phyloP scores from a whole-genome alignment of 2,329 filamentous ascomycete species.

The Colletotrichum tabaci region DNA sequence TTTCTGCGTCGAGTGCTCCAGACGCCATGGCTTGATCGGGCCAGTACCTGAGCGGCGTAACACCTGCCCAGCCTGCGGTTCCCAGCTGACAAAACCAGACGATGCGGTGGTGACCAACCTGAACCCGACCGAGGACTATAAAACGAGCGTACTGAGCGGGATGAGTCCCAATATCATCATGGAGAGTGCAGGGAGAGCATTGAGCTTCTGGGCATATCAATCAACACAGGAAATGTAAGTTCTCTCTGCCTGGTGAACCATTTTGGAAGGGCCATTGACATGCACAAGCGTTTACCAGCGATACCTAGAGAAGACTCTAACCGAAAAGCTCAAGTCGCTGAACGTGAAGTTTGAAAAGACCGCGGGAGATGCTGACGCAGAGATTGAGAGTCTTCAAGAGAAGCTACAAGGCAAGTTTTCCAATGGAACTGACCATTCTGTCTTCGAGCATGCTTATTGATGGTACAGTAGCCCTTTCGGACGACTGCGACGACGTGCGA shows the following conservation, averaged over 20 bases:
- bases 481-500: slow-evolving; percentile 74
- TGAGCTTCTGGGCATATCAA: slow-evolving; percentile 92
- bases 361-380: slow-evolving; percentile 80
- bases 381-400: slow-evolving; percentile 77
- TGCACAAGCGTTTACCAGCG: slow-evolving; percentile 80
- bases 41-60: slow-evolving; percentile 65
- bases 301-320: slow-evolving; percentile 78
- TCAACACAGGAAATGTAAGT: slow-evolving; percentile 84
- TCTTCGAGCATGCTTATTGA: slow-evolving; percentile 41
- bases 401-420: slow-evolving; percentile 72
- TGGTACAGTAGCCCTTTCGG: slow-evolving; percentile 62
- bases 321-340: slow-evolving; percentile 78
- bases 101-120: slow-evolving; percentile 81
- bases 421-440: not conserved
- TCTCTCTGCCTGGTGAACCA: not conserved
- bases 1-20: slow-evolving; percentile 84
- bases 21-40: slow-evolving; percentile 72
- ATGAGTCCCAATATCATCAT: slow-evolving; percentile 86
- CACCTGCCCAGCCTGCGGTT: slow-evolving; percentile 83
- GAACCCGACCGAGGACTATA: slow-evolving; percentile 89
- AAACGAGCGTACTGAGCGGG: slow-evolving; percentile 87
- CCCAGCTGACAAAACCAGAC: slow-evolving; percentile 77
- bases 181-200: slow-evolving; percentile 85
- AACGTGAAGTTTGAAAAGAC: slow-evolving; percentile 79
- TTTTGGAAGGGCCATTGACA: slow-evolving; percentile 23